Evolutionary conservation across 371 early-diverging fungal species (phyloP).

Genomic region (Mycotypha africana): DNA sequence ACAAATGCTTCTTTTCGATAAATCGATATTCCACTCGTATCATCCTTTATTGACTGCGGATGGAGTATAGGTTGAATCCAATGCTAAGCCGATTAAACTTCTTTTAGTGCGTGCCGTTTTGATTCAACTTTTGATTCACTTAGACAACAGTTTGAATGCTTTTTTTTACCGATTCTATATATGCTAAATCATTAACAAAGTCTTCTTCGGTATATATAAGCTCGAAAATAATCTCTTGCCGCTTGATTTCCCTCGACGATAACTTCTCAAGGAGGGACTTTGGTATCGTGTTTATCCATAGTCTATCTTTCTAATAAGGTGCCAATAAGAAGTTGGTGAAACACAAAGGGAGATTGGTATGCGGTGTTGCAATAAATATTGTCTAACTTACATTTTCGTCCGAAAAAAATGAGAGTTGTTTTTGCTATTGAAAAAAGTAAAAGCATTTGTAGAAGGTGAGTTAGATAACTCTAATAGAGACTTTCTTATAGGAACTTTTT

Average conservation of each 20-base stretch:
- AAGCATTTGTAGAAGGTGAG: no score
- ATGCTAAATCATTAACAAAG: slow-evolving; percentile 68
- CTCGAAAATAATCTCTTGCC: slow-evolving; percentile 90
- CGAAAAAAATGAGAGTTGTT: no score
- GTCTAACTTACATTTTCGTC: slow-evolving; percentile 2
- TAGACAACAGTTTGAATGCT: no score
- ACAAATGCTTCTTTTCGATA: background rate
- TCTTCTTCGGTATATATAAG: slow-evolving; percentile 83
- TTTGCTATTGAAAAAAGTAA: background rate
- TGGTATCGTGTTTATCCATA: slow-evolving; percentile 58
- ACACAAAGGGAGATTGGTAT: no score
- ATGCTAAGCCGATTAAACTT: slow-evolving; percentile 40
- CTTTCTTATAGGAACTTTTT: no score
- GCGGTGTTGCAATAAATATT: slow-evolving; percentile 50
- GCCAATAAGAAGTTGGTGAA: no score
- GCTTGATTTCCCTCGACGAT: slow-evolving; percentile 65
- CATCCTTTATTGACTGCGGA: background rate
- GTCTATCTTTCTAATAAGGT: slow-evolving; percentile 29
- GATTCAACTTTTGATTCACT: no score
- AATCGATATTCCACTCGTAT: no score
- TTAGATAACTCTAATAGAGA: no score
- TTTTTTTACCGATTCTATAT: slow-evolving; percentile 56
- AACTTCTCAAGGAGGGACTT: slow-evolving; percentile 58
- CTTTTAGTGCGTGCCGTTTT: no score
- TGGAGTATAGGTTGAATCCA: background rate